A percentile compares a stretch with the other conserved stretches of the same genome.
phyloP scores from a whole-genome alignment of 2,329 filamentous ascomycete genomes.

The Trichoderma semiorbis region DNA sequence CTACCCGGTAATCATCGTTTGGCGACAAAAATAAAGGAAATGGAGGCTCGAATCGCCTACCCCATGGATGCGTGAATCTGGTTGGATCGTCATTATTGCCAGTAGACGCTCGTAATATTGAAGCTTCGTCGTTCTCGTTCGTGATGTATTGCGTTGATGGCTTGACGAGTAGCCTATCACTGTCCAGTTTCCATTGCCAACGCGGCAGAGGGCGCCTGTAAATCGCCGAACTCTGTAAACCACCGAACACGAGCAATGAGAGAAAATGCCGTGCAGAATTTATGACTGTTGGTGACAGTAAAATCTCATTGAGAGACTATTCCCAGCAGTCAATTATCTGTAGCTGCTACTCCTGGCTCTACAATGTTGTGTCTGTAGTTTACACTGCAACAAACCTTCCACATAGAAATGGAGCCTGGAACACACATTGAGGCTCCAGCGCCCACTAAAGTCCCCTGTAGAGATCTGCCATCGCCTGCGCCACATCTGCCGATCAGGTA shows the following conservation, averaged over 20 bases:
- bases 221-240: not conserved
- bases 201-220: not conserved
- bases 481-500: constrained; percentile 12
- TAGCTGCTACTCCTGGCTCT: not conserved
- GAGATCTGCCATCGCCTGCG: constrained; percentile 4
- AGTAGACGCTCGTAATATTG: not conserved
- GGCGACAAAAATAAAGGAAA: not conserved
- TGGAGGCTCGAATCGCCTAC: not conserved
- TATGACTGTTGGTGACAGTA: not conserved
- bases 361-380: not conserved
- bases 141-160: not conserved
- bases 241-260: not conserved
- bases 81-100: not conserved
- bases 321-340: not conserved
- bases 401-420: not conserved
- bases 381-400: not conserved
- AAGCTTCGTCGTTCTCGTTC: not conserved
- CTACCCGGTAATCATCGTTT: constrained; percentile 7
- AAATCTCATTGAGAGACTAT: not conserved
- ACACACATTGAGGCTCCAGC: not conserved
- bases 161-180: not conserved
- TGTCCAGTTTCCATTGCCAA: not conserved
- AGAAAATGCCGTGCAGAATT: not conserved
- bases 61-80: not conserved
- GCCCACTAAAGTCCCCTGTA: not conserved